Conservation (phyloP, 2,329 filamentous ascomycete genomes). For the Fusarium pseudonygamai region DNA sequence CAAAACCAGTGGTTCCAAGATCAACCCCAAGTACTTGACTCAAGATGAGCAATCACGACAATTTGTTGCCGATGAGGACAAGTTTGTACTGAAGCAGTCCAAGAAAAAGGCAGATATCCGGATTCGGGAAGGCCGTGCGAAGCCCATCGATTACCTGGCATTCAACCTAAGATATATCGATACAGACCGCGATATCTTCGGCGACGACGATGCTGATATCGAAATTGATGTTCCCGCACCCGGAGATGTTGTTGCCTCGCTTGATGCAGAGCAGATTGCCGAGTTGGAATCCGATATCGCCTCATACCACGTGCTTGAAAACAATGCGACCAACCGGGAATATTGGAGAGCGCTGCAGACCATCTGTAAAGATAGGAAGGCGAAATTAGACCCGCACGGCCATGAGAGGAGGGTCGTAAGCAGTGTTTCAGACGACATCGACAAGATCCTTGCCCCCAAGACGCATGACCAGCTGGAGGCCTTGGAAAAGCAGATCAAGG, state of each 20-base stretch:
- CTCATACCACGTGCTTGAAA: slow-evolving; percentile 84
- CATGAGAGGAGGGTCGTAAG: slow-evolving; percentile 79
- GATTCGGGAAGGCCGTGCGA: slow-evolving; percentile 88
- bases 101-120: slow-evolving; percentile 98
- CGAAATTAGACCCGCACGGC: slow-evolving; percentile 68
- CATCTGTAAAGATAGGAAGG: slow-evolving; percentile 80
- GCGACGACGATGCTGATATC: slow-evolving; percentile 80
- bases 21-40: slow-evolving; percentile 63
- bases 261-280: slow-evolving; percentile 72
- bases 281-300: slow-evolving; percentile 85
- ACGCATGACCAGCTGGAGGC: slow-evolving; percentile 85
- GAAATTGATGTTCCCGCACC: slow-evolving; percentile 82
- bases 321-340: slow-evolving; percentile 77
- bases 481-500: slow-evolving; percentile 85
- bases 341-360: slow-evolving; percentile 94
- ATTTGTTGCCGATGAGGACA: slow-evolving; percentile 95
- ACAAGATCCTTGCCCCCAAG: slow-evolving; percentile 87
- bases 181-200: slow-evolving; percentile 82
- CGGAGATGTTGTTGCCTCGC: slow-evolving; percentile 78
- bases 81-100: slow-evolving; percentile 93
- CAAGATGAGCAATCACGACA: slow-evolving; percentile 81
- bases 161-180: slow-evolving; percentile 92
- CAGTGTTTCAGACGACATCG: slow-evolving; percentile 87
- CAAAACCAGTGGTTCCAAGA: slow-evolving; percentile 42
- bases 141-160: slow-evolving; percentile 91